Evolutionary conservation across 1,284 basidiomycete genomes (phyloP).

Genomic region (Xerocomus nothofagi): DNA sequence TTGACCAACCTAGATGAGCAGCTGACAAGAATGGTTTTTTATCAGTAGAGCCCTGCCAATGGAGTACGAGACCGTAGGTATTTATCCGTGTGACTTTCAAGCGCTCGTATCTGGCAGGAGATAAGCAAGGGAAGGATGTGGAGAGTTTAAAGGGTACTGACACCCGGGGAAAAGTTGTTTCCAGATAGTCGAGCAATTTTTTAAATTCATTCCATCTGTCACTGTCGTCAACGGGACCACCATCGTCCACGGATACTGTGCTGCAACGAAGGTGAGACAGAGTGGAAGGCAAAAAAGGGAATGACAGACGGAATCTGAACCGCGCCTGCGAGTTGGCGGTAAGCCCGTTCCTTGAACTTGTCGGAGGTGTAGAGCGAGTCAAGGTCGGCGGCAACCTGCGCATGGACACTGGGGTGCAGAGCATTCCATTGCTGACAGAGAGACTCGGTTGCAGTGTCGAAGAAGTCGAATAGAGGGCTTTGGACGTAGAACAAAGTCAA

Average conservation of each 20-base stretch:
- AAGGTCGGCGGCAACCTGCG: slow-evolving; percentile 12
- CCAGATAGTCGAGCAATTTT: slow-evolving; percentile 50
- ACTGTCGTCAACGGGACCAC: slow-evolving; percentile 48
- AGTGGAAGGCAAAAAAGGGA: not conserved
- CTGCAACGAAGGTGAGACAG: slow-evolving; percentile 2
- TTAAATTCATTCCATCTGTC: no score
- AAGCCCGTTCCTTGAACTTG: slow-evolving; percentile 14
- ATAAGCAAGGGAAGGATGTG: not conserved
- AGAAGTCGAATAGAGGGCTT: no score
- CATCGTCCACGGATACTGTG: slow-evolving; percentile 35
- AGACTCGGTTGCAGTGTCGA: no score
- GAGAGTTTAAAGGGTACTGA: slow-evolving; percentile 22
- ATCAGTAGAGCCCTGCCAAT: slow-evolving; percentile 63
- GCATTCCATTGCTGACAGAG: slow-evolving; percentile 15
- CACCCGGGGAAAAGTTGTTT: slow-evolving; percentile 48
- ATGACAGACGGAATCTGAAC: slow-evolving; percentile 18
- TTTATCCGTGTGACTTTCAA: slow-evolving; percentile 60
- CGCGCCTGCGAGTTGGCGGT: slow-evolving; percentile 11
- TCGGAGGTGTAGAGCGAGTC: slow-evolving; percentile 9
- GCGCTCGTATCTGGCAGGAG: slow-evolving; percentile 44
- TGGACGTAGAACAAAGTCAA: no score
- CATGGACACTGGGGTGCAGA: slow-evolving; percentile 5
- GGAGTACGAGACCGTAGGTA: slow-evolving; percentile 67
- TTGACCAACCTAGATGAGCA: slow-evolving; percentile 60
- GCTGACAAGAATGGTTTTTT: slow-evolving; percentile 66